Base-by-base conservation (phyloP, 345 rosid genomes). In the Populus davidiana region DNA sequence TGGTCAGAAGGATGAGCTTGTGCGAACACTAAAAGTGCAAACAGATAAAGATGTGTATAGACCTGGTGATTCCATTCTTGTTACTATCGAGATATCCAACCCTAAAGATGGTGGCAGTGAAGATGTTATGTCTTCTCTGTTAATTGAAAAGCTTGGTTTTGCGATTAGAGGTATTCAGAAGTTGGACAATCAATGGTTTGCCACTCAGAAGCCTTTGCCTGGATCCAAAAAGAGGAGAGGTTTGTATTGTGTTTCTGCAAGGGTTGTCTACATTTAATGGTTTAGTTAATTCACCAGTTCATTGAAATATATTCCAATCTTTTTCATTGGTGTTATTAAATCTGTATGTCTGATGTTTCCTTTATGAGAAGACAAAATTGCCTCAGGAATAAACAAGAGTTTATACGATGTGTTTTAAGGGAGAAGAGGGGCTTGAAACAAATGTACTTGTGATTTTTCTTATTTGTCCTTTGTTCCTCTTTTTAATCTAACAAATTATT, bases 81-180 rank as follows among this genome's bases (percentile, higher is more conserved):
- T 90, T 56, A 92, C 94, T 17, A 75, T 93, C 38, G 97, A 93
- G 85, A 86, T 93, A 74, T 84, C 78, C 68, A 85, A 86, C 52
- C 84, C 90, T 72, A 67, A 69, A 59, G 59, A 36, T 17, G 75
- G 78, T 68, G 83, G 73, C 69, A 68, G 65, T 56, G 79, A 38
- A 64, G 81, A 52, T 33, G 49, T 13, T 70, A 68, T 50, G 39
- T 82, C 84, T 70, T 89, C 92, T 0, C 70, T 95, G 35, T 82
- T 93, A 78, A 79, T 96, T 65, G 95, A 90, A 77, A 89, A 84
- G 80, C 96, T 96, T 83, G 86, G 96, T 50, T 91, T 96, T 79
- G 97, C 93, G 76, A 81, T 93, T 11, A 92, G 85, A 87, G 99
- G 98, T 64, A 83, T 96, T 5, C 90, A 93, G 86, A 93, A 91